Evolutionary conservation across 768 basidiomycete genomes (phyloP).

Genomic region (Trametes gibbosa): DNA sequence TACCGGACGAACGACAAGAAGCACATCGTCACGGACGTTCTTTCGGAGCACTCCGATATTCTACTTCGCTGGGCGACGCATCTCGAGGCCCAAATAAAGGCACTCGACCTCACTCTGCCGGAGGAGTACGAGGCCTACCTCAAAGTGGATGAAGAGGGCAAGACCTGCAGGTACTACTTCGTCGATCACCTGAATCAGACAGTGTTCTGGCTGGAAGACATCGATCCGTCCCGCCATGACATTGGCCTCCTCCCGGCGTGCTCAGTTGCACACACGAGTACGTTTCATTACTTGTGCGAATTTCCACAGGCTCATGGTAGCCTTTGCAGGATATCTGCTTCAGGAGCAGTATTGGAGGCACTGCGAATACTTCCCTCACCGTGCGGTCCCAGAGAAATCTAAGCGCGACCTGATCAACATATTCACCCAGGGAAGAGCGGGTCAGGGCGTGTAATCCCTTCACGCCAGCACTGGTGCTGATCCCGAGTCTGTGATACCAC

Average conservation of each 20-base stretch:
- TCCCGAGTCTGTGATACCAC: not conserved
- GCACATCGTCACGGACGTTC: slow-evolving; percentile 14
- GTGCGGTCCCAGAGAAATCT: slow-evolving; percentile 1
- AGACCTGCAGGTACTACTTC: slow-evolving; percentile 22
- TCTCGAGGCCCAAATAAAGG: not conserved
- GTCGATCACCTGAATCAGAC: slow-evolving; percentile 21
- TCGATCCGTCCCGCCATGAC: slow-evolving; percentile 2
- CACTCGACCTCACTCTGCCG: not conserved
- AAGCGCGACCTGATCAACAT: slow-evolving; percentile 16
- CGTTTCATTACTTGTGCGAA: not conserved
- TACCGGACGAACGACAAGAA: slow-evolving; percentile 12
- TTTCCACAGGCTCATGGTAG: not conserved
- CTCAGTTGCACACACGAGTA: slow-evolving; percentile 13
- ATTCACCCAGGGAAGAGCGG: slow-evolving; percentile 23
- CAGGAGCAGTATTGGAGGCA: slow-evolving; percentile 31
- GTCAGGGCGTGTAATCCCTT: not conserved
- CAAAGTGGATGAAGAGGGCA: not conserved
- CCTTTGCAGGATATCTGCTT: slow-evolving; percentile 12
- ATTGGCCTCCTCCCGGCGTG: slow-evolving; percentile 6
- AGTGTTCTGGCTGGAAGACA: slow-evolving; percentile 25
- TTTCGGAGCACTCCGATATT: not conserved
- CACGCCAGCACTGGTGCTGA: not conserved
- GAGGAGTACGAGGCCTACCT: slow-evolving; percentile 16
- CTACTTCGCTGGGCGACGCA: not conserved
- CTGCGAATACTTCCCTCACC: slow-evolving; percentile 29